Evolutionary conservation across 768 basidiomycete species (phyloP).

Genomic region (Sarcodon sp.): DNA sequence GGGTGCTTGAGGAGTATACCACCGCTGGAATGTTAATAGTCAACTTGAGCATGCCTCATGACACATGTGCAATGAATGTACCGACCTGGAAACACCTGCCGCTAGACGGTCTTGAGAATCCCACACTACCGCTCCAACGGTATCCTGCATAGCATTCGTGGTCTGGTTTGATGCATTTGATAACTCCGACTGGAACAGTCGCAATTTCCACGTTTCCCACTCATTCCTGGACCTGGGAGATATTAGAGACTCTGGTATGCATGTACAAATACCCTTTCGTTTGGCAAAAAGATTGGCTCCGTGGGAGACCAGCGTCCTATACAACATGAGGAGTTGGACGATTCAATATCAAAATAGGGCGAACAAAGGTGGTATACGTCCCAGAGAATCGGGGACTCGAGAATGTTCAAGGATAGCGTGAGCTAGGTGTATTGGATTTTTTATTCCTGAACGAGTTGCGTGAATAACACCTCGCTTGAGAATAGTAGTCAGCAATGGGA

Average conservation of each 20-base stretch:
- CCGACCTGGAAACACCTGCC: constrained; percentile 67
- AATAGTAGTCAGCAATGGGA: not conserved
- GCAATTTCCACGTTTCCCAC: constrained; percentile 51
- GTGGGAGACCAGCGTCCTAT: constrained; percentile 44
- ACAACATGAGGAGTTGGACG: not conserved
- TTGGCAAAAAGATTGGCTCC: constrained; percentile 50
- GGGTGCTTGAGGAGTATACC: constrained; percentile 67
- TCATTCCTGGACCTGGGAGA: constrained; percentile 32
- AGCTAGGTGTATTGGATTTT: constrained; percentile 59
- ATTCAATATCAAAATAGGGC: not conserved
- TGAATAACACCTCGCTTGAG: not conserved
- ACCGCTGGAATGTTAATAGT: constrained; percentile 32
- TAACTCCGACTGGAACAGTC: constrained; percentile 17
- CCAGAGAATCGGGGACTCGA: constrained; percentile 31
- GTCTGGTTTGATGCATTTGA: not conserved
- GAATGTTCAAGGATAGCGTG: constrained; percentile 42
- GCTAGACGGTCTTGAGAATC: constrained; percentile 31
- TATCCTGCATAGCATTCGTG: constrained; percentile 47
- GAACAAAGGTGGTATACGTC: constrained; percentile 47
- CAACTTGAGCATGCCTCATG: no score
- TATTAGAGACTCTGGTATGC: constrained; percentile 34
- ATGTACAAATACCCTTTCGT: constrained; percentile 15
- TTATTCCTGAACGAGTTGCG: constrained; percentile 31
- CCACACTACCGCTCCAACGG: constrained; percentile 68
- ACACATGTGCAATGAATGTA: constrained; percentile 2